Evolutionary conservation across 768 basidiomycete species (phyloP), one percentile per base, ranked within the genome.

Genomic region (Auricularia sp.): DNA sequence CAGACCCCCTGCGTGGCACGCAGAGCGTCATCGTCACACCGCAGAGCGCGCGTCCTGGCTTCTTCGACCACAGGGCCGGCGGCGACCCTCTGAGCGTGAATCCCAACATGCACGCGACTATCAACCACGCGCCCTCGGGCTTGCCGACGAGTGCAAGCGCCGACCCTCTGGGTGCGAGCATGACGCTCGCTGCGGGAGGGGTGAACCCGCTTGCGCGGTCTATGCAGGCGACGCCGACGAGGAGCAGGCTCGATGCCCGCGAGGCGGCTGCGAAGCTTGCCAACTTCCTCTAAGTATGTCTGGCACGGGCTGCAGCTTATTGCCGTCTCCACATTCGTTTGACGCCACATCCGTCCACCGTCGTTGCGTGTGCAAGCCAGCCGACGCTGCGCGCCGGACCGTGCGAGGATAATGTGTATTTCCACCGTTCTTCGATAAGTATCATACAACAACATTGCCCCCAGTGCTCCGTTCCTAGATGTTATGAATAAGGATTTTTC

Each of bases 201-300:
- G 23, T 88, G n/a, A 78, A 80, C 58, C 80, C 80, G 68, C 86
- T 91, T 88, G 80, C 88, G 1, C 80, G 79, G 61, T 90, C 88
- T n/a, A 75, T 93, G 73, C 84, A 87, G 21, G 80, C 88, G 58
- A 84, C 85, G 68, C 86, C 88, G 14, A 84, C 84, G 61, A 77
- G 90, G 68, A 84, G 87, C 54, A 79, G 88, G 70, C 74, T 96
- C 69, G 94, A 97, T 72, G 87, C 93, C 10, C 80, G 87, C 70
- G 87, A 91, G 71, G 91, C 91, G 14, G 92, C 91, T 21, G 90
- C 90, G 72, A 94, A 93, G 73, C 80, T 94, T 64, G 92, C 91
- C 6, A 95, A 93, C 71, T 72, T 75, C 68, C 67, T 74, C 56
- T 72, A 62, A 66, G 58, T 33, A 34, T 42, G 39, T 14, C 39